Percentiles rank a stretch among this genome's conserved stretches.
Conservation (phyloP, 768 basidiomycete genomes). For the Leccinum disarticulatum region DNA sequence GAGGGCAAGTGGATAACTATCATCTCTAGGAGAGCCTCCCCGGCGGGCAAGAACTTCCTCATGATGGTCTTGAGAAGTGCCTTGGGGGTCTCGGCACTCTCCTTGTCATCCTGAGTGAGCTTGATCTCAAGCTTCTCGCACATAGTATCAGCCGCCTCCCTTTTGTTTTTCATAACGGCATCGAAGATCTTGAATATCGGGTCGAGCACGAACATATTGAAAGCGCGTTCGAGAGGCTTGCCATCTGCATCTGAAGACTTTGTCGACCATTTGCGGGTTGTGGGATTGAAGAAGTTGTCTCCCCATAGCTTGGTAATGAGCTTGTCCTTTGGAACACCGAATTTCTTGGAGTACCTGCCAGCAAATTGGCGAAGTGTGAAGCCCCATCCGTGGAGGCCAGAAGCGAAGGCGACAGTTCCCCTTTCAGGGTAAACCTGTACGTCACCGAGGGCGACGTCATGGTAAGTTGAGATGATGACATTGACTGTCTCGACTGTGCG, state of each 20-base stretch:
- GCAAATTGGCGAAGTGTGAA: slow-evolving; percentile 99
- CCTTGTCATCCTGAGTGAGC: slow-evolving; percentile 84
- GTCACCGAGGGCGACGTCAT: slow-evolving; percentile 91
- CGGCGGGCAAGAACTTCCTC: slow-evolving; percentile 99
- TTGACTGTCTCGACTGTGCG: slow-evolving; percentile 98
- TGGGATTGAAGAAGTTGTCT: slow-evolving; percentile 98
- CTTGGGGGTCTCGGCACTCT: slow-evolving; percentile 79
- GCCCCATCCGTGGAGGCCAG: slow-evolving; percentile 99
- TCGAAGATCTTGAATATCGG: slow-evolving; percentile 99
- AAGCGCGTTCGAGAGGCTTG: slow-evolving; percentile 94
- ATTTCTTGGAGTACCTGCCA: slow-evolving; percentile 92
- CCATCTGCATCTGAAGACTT: slow-evolving; percentile 73
- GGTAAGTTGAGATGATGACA: slow-evolving; percentile 97
- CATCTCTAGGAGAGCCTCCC: slow-evolving; percentile 99
- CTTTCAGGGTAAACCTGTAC: slow-evolving; percentile 98
- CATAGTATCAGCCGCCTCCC: slow-evolving; percentile 78
- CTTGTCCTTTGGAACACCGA: slow-evolving; percentile 98
- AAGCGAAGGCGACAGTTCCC: slow-evolving; percentile 98
- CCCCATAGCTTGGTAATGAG: slow-evolving; percentile 99
- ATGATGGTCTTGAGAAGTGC: slow-evolving; percentile 95
- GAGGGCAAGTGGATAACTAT: slow-evolving; percentile 99
- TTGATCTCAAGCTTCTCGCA: slow-evolving; percentile 96
- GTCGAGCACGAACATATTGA: slow-evolving; percentile 97
- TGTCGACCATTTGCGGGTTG: slow-evolving; percentile 94
- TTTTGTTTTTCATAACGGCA: slow-evolving; percentile 99